Evolutionary conservation across 108 stramenopile species (phyloP).

Genomic region (Nannochloropsis salina): DNA sequence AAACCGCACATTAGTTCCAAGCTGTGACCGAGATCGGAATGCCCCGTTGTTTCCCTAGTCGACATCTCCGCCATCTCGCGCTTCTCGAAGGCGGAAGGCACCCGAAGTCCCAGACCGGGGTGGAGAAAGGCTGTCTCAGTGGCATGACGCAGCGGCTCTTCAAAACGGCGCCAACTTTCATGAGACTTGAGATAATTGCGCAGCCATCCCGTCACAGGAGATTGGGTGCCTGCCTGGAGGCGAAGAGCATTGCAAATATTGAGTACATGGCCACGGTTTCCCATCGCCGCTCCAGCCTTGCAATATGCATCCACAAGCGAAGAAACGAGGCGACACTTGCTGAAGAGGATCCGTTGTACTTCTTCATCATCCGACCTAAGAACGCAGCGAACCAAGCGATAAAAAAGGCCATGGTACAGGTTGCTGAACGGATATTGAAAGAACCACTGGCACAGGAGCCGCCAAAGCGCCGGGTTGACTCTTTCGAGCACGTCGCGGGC

Average conservation of each 20-base stretch:
- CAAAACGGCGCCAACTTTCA: slow-evolving; percentile 36
- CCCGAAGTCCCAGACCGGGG: neutral
- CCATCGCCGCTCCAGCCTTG: slow-evolving; percentile 24
- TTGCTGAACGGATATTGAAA: slow-evolving; percentile 50
- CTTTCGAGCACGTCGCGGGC: slow-evolving; percentile 24
- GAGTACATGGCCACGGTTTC: slow-evolving; percentile 39
- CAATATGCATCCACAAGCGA: slow-evolving; percentile 33
- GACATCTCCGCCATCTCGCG: neutral
- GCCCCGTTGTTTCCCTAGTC: too few species aligned
- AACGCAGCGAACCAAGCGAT: slow-evolving; percentile 39
- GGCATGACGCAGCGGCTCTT: neutral
- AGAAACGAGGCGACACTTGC: slow-evolving; percentile 31
- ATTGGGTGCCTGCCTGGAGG: slow-evolving; percentile 47
- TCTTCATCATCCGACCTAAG: slow-evolving; percentile 31
- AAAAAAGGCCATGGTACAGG: slow-evolving; percentile 46
- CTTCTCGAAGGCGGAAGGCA: neutral
- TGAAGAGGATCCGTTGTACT: slow-evolving; percentile 25
- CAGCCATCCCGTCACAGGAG: slow-evolving; percentile 36
- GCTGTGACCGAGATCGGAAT: too few species aligned
- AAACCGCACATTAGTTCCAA: too few species aligned
- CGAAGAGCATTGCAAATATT: slow-evolving; percentile 46
- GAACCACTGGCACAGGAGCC: slow-evolving; percentile 43
- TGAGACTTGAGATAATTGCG: slow-evolving; percentile 35
- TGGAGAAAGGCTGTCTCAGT: neutral
- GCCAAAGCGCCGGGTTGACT: slow-evolving; percentile 39